Evolutionary conservation across 495 filamentous ascomycete species (phyloP).

Genomic region (Neurospora sp.): DNA sequence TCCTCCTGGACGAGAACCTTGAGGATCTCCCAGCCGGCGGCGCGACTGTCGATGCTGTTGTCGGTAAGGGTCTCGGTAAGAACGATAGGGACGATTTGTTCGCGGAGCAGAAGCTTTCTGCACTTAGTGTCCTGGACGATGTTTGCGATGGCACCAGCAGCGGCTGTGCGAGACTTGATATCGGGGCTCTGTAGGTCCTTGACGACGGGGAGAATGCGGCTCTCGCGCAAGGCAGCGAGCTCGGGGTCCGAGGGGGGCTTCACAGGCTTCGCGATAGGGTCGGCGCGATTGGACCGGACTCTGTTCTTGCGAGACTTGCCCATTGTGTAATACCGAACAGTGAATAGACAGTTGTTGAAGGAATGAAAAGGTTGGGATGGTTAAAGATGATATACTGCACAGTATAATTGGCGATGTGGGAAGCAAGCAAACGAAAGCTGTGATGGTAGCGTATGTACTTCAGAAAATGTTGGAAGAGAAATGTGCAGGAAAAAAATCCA

Average conservation of each 20-base stretch:
- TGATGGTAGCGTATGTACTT: background rate
- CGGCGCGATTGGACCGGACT: conserved; percentile 24
- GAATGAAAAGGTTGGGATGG: background rate
- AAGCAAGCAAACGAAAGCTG: background rate
- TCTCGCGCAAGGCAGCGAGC: conserved; percentile 44
- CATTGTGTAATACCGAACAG: conserved; percentile 15
- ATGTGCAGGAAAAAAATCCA: background rate
- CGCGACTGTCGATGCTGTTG: conserved; percentile 42
- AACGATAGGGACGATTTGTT: conserved; percentile 48
- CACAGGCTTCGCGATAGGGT: conserved; percentile 38
- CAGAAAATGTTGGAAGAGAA: background rate
- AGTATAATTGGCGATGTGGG: background rate
- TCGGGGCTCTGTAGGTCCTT: conserved; percentile 45
- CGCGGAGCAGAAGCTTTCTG: conserved; percentile 47
- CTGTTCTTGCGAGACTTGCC: conserved; percentile 33
- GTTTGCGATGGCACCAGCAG: conserved; percentile 44
- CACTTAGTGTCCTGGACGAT: conserved; percentile 48
- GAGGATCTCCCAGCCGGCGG: conserved; percentile 51
- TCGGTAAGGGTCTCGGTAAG: conserved; percentile 52
- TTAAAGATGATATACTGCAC: background rate
- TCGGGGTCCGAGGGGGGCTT: conserved; percentile 46
- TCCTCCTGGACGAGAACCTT: conserved; percentile 47
- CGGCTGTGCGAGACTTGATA: conserved; percentile 40
- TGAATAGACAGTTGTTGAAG: background rate
- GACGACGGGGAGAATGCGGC: conserved; percentile 46